phyloP scores from a whole-genome alignment of 208 protist species.

The Trypanosoma vivax region DNA sequence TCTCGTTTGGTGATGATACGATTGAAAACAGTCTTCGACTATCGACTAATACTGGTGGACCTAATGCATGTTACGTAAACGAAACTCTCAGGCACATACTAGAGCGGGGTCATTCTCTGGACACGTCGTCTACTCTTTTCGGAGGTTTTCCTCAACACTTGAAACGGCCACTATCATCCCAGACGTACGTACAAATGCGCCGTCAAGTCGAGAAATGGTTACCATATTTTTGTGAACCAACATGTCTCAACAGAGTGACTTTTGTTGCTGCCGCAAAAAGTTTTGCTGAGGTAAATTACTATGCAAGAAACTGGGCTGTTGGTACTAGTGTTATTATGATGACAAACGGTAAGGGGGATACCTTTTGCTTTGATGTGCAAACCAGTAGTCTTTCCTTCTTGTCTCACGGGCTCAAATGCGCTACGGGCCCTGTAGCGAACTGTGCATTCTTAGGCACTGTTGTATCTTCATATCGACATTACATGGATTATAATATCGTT shows the following conservation, averaged over 20 bases:
- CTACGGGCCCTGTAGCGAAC: constrained; percentile 16
- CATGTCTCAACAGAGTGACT: constrained; percentile 43
- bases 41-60: constrained; percentile 13
- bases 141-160: constrained; percentile 39
- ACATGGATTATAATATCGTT: constrained; percentile 60
- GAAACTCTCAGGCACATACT: constrained; percentile 35
- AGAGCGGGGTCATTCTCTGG: constrained; percentile 19
- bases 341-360: constrained; percentile 36
- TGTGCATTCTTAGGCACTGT: constrained; percentile 63
- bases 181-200: constrained; percentile 21
- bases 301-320: constrained; percentile 31
- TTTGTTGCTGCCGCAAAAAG: constrained; percentile 53
- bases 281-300: constrained; percentile 48
- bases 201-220: constrained; percentile 30
- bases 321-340: constrained; percentile 48
- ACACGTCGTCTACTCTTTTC: constrained; percentile 32
- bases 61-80: constrained; percentile 47
- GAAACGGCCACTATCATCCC: constrained; percentile 21
- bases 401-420: constrained; percentile 46
- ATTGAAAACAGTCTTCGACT: constrained; percentile 21
- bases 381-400: constrained; percentile 54
- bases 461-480: constrained; percentile 42
- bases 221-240: constrained; percentile 13
- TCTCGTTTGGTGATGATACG: constrained; percentile 42
- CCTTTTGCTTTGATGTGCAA: constrained; percentile 55